These are phyloP conservation scores for Linderina pennispora DNA, from an alignment of 192 early-diverging fungal genomes.

Conservation along the genomic window DNA sequence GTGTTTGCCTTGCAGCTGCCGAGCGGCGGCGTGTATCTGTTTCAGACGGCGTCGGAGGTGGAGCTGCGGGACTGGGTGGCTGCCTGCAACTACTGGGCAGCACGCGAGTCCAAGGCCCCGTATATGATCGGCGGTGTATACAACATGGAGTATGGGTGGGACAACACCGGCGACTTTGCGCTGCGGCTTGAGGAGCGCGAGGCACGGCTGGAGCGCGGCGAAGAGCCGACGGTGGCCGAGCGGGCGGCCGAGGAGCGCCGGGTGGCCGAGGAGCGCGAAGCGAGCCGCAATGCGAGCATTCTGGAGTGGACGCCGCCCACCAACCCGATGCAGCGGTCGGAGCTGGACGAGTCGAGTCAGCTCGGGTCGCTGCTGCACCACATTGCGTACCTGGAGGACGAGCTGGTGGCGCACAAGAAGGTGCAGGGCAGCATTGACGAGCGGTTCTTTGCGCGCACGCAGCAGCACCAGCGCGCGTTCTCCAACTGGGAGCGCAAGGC, in stretches of 20 bases:
- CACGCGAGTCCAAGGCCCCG: constrained; percentile 84
- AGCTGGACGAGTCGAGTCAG: constrained; percentile 50
- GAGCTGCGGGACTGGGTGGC: constrained; percentile 78
- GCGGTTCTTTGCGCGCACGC: constrained; percentile 55
- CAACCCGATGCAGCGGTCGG: constrained; percentile 48
- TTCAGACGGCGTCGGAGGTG: constrained; percentile 68
- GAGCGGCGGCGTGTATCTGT: constrained; percentile 83
- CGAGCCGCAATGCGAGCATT: constrained; percentile 29
- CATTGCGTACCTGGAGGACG: constrained; percentile 55
- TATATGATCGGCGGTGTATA: constrained; percentile 75
- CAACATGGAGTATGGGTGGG: constrained; percentile 95
- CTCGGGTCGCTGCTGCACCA: constrained; percentile 59
- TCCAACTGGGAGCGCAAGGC: constrained; percentile 78
- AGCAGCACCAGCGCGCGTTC: constrained; percentile 58
- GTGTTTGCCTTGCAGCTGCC: constrained; percentile 83
- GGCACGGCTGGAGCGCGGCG: constrained; percentile 32
- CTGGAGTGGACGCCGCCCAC: constrained; percentile 48
- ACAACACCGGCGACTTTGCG: constrained; percentile 47
- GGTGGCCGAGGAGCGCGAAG: constrained; percentile 32
- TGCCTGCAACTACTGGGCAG: constrained; percentile 94
- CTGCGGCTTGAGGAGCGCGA: constrained; percentile 43
- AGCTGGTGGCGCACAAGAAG: constrained; percentile 65
- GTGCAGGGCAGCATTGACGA: constrained; percentile 45
- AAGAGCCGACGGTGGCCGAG: constrained; percentile 18
- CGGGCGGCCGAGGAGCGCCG: constrained; percentile 34